Percentiles rank a stretch among this genome's conserved stretches.
Conservation (phyloP, 805 yeast genomes). For the Candida vartiovaarae region DNA sequence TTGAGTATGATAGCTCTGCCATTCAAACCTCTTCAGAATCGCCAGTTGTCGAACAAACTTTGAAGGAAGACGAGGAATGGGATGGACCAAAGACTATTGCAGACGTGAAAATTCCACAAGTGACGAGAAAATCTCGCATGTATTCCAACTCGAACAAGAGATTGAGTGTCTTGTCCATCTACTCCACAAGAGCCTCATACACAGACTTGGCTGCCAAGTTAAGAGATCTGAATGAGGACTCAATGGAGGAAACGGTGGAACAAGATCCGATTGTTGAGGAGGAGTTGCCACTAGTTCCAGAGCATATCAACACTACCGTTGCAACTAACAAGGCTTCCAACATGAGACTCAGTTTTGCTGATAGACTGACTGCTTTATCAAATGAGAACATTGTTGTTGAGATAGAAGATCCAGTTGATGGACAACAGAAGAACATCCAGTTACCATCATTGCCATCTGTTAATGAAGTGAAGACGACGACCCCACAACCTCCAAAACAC, state of each 20-base stretch:
- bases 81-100: constrained; percentile 45
- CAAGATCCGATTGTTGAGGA: constrained; percentile 2
- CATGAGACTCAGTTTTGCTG: constrained; percentile 32
- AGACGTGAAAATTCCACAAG: constrained; percentile 62
- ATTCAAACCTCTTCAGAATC: constrained; percentile 4
- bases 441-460: constrained; percentile 22
- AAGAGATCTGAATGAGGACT: constrained; percentile 16
- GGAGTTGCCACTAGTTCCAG: neutral
- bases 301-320: too few species aligned
- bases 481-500: constrained; percentile 2
- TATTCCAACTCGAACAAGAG: constrained; percentile 60
- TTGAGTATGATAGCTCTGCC: constrained; percentile 2
- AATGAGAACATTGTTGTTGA: constrained; percentile 5
- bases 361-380: constrained; percentile 26
- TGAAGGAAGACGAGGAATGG: constrained; percentile 6
- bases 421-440: constrained; percentile 6
- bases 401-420: constrained; percentile 2
- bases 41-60: constrained; percentile 1
- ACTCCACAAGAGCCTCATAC: constrained; percentile 61
- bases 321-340: constrained; percentile 5
- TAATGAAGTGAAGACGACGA: neutral
- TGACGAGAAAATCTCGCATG: constrained; percentile 58
- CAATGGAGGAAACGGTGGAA: constrained; percentile 1
- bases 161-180: constrained; percentile 62
- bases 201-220: constrained; percentile 46